These are phyloP conservation scores for Talaromyces borbonicus DNA, from an alignment of 495 filamentous ascomycete genomes.

Conservation along the genomic window DNA sequence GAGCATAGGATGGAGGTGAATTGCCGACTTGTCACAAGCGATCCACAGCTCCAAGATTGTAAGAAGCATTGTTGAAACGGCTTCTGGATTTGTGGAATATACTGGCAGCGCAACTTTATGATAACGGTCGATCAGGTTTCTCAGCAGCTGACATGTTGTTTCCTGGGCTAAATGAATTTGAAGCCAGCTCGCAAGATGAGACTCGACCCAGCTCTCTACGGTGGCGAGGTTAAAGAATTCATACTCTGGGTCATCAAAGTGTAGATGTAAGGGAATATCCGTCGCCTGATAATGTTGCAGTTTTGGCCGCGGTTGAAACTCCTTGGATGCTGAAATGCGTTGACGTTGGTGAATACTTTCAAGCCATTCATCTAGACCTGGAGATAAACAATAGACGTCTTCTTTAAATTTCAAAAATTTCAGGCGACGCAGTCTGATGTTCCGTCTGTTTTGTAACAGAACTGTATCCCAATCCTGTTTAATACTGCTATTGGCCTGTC, in stretches of 20 bases:
- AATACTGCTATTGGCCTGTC: neutral
- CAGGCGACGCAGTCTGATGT: neutral
- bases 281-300: neutral
- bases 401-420: constrained; percentile 6
- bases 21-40: constrained; percentile 33
- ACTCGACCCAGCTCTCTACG: constrained; percentile 33
- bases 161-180: constrained; percentile 7
- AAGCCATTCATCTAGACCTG: constrained; percentile 27
- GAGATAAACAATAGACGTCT: constrained; percentile 8
- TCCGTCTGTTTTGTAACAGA: constrained; percentile 1
- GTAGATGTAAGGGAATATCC: neutral
- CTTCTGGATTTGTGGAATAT: constrained; percentile 37
- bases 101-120: constrained; percentile 10
- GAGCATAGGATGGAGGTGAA: constrained; percentile 26
- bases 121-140: constrained; percentile 22
- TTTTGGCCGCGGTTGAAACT: neutral
- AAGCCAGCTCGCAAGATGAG: constrained; percentile 21
- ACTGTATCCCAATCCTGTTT: neutral
- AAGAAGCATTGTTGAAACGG: constrained; percentile 46
- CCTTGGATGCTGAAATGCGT: neutral
- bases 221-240: constrained; percentile 10
- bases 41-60: constrained; percentile 52
- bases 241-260: constrained; percentile 5
- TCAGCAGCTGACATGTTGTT: constrained; percentile 16
- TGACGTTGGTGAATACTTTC: constrained; percentile 10